Base-by-base conservation (phyloP, 148 eudicot genomes). In the Rhododendron ovatum region DNA sequence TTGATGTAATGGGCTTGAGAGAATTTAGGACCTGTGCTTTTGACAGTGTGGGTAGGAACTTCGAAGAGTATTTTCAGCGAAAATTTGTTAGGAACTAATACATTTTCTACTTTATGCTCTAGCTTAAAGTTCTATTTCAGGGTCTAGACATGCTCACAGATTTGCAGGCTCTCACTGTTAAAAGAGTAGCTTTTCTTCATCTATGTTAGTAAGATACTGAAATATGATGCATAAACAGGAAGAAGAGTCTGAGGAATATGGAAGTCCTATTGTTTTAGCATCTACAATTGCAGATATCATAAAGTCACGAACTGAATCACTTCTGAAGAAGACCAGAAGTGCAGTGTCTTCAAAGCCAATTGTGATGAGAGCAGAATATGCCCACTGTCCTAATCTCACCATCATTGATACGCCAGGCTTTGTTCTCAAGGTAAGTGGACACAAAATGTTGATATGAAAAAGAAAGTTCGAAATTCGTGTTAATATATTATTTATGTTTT, bases 301-400 rank as follows among this genome's bases (percentile, higher is more conserved):
- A 76, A 98, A 94, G 88, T 89, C 92, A 48, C 94, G 99, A 10
- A 98, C 99, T 4, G 99, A 95, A 71, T 90, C 91, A 78, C 92
- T 95, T 83, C 67, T 98, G 86, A 93, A 90, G 90, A 93, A 87
- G 88, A 91, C 95, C 37, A 91, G 85, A 86, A 78, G 93, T 77
- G 95, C 98, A 74, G 99, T 97, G 75, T 95, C 99, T 79, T 84
- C 99, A 59, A 93, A 94, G 93, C 98, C 99, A 7, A 95, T 98
- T 87, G 95, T 98, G 50, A 94, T 98, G 95, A 91, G 99, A 93
- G 98, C 96, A 83, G 99, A 97, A 90, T 97, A 95, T 90, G 98
- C 99, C 45, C 94, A 94, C 75, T 95, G 98, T 84, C 99, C 99
- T 51, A 97, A 97, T 90, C 96, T 97, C 73, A 97, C 98, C n/a